phyloP scores from a whole-genome alignment of 306 rosid species.

The Acmispon strigosus region DNA sequence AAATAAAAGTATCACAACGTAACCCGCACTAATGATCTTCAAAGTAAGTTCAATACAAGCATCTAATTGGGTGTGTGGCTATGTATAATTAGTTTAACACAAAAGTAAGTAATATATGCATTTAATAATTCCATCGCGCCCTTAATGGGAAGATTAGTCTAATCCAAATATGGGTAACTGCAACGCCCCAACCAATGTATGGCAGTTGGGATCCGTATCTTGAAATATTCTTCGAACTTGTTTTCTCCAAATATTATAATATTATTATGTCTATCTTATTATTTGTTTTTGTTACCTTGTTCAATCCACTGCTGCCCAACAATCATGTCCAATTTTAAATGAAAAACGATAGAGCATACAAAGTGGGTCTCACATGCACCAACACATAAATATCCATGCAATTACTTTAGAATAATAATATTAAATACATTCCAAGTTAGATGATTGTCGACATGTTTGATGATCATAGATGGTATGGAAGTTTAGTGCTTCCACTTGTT shows the following conservation, averaged over 20 bases:
- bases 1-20: conserved; percentile 14
- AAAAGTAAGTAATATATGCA: too few species aligned
- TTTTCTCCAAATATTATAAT: conserved; percentile 20
- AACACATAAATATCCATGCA: conserved; percentile 5
- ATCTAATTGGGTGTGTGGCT: too few species aligned
- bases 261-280: background rate
- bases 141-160: conserved; percentile 38
- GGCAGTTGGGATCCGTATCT: conserved; percentile 42
- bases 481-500: conserved; percentile 29
- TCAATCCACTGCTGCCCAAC: conserved; percentile 30
- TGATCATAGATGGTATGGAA: conserved; percentile 6
- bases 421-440: background rate
- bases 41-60: background rate
- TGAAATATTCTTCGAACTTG: conserved; percentile 30
- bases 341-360: background rate
- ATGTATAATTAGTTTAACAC: too few species aligned
- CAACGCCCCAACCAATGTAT: conserved; percentile 32
- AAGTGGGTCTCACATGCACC: conserved; percentile 23
- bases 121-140: conserved; percentile 24
- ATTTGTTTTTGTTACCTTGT: conserved; percentile 21
- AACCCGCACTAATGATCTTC: conserved; percentile 22
- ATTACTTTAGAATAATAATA: background rate
- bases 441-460: background rate
- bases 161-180: conserved; percentile 31
- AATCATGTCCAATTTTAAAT: conserved; percentile 16